Base-by-base conservation (phyloP, 148 eudicot species). In the Rhododendron ovatum region DNA sequence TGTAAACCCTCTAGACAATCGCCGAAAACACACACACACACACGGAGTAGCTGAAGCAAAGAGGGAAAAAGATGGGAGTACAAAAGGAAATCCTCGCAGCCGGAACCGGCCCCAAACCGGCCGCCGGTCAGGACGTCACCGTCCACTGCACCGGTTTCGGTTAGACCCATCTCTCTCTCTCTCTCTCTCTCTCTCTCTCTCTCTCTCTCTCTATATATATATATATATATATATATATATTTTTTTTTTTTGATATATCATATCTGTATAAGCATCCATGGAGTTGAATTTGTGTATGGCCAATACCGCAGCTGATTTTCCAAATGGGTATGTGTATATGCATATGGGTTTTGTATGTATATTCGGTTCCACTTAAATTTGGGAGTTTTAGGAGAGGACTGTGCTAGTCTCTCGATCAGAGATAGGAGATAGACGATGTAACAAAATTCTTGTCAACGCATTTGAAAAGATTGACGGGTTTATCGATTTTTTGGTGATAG, bases 141-240 rank as follows among this genome's bases (percentile, higher is more conserved):
- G 98, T 97, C 82, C 99, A 97, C 91, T 97, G 99, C 91, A 97
- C 99, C 76, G 99, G 98, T 28, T 97, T 53, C 84, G 99, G 99
- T 93, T 48, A 83, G 86, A 57, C 33, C 77, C 51, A 37, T 81
- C 63, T 78, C 30, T 50, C 47, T 53, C 59, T 51, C 82, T 84
- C 13, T 30, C 30, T 57, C 43, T 51, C 55, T 61, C 78, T 82
- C 13, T 30, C 43, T 57, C 43, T 51, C 55, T 61, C 78, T 82
- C 13, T 30, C 43, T 48, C 82, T 14, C 28, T n/a, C 67, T 65
- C 20, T 57, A 4, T 17, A 17, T 17, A 3, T 55, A 5, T 53
- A 14, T 53, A 3, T 55, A 13, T 53, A 53, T 13, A 51, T 51
- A 3, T 55, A 5, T 53, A 14, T 53, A 3, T 55, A 13, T 53